Conservation (phyloP, 768 basidiomycete species). For the Chlorophyllum brunneum region DNA sequence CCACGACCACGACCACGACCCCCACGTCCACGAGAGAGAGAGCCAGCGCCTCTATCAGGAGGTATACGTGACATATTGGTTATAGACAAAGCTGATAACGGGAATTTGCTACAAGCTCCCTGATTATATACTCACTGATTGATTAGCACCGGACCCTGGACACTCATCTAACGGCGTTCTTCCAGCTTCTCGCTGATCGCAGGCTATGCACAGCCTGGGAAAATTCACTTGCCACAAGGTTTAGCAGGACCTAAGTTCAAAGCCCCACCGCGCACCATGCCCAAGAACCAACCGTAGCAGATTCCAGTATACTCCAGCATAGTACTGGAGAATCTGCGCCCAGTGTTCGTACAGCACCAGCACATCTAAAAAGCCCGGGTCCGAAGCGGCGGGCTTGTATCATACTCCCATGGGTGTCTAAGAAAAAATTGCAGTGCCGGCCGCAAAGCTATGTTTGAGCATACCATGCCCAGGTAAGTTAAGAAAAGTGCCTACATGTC, state of each 20-base stretch:
- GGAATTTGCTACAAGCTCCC: neutral
- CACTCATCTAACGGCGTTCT: neutral
- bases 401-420: too few relatives aligned
- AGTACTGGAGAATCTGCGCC: too few relatives aligned
- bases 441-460: too few relatives aligned
- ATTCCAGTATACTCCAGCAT: too few relatives aligned
- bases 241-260: neutral
- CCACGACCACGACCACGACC: slow-evolving; percentile 9
- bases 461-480: neutral
- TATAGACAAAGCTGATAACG: slow-evolving; percentile 12
- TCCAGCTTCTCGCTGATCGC: slow-evolving; percentile 2
- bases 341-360: too few relatives aligned
- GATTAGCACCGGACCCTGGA: slow-evolving; percentile 1
- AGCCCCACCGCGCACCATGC: too few relatives aligned
- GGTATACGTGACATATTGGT: slow-evolving; percentile 31
- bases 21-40: slow-evolving; percentile 24
- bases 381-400: too few relatives aligned
- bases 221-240: neutral
- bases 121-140: slow-evolving; percentile 1
- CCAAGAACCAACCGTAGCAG: neutral
- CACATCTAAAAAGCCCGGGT: too few relatives aligned
- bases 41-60: slow-evolving; percentile 20
- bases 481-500: neutral
- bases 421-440: too few relatives aligned
- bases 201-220: neutral